Base-by-base conservation (phyloP, 2,329 filamentous ascomycete genomes). In the Beauveria pseudobassiana region DNA sequence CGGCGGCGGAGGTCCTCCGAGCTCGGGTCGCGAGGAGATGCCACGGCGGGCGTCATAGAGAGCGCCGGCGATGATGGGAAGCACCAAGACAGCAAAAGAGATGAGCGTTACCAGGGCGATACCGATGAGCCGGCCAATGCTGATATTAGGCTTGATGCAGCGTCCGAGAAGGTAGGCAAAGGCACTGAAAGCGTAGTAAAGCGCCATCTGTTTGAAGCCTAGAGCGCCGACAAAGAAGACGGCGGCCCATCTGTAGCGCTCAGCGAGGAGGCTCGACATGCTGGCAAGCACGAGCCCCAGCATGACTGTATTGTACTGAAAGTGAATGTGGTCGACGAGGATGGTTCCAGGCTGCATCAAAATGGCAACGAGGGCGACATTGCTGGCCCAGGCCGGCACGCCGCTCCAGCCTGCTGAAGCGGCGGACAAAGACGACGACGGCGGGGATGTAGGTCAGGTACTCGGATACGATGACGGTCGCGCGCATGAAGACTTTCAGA, bases 221-320 rank as follows among this genome's bases (percentile, higher is more conserved):
- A 99, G 80, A 3, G 93, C 90, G 18, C 85, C 86, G 7, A 99
- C 95, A 68, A 99, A 99, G 78, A 96, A 96, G 63, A 96, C 84
- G 64, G 91, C 92, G 28, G 90, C 86, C 92, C 93, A 97, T 64
- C 96, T 83, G 69, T 88, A 88, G 54, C 92, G 85, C 4, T 90
- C 90, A 3, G 92, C 91, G 56, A 96, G 75, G 76, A 98, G 89
- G 73, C 90, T 95, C 48, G 93, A 95, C 78, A 97, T 86, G 68
- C 88, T 91, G 0, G 91, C 91, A 34, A 96, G 79, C 10, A 95
- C 86, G 53, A 98, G 85, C 2, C 96, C 95, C 18, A 99, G 86
- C 95, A 99, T 99, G 56, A 99, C 93, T 0, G 93, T 96, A 73
- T 99, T 99, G 76, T 97, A 99, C 76, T 99, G 95, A 73, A 99